A percentile compares a stretch with the other conserved stretches of the same genome.
These are phyloP conservation scores for Penicillium sp. DNA, from an alignment of 2,329 filamentous ascomycete species.

Conservation along the genomic window DNA sequence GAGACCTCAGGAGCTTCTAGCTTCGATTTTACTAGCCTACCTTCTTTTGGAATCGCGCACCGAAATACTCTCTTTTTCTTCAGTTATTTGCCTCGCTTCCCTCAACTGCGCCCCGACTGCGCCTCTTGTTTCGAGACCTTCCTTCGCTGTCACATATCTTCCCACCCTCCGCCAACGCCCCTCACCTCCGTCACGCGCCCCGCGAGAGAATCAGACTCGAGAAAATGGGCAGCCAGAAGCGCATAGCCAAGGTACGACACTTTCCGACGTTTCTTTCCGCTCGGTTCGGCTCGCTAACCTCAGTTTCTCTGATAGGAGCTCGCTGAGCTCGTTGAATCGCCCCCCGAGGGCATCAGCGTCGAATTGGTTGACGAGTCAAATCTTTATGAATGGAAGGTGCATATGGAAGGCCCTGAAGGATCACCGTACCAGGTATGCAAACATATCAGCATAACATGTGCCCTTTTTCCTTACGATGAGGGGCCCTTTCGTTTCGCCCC, in stretches of 20 bases:
- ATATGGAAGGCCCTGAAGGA: conserved; percentile 61
- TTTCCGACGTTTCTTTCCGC: background rate
- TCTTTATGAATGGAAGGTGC: conserved; percentile 64
- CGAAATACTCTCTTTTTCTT: background rate
- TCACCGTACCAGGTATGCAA: conserved; percentile 60
- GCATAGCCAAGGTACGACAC: conserved; percentile 43
- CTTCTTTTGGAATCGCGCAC: background rate
- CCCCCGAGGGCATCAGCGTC: conserved; percentile 55
- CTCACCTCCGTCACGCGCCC: conserved; percentile 14
- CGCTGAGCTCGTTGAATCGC: conserved; percentile 52
- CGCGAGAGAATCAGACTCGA: conserved; percentile 6
- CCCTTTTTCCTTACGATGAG: background rate
- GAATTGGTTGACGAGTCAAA: conserved; percentile 58
- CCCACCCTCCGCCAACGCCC: conserved; percentile 7
- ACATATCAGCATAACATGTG: conserved; percentile 3
- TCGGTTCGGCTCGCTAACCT: background rate
- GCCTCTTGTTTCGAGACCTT: background rate
- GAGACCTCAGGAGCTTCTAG: conserved; percentile 12
- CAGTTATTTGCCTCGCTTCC: background rate
- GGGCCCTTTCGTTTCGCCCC: background rate
- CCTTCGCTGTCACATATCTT: background rate
- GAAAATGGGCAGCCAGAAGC: conserved; percentile 44
- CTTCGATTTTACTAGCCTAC: conserved; percentile 4
- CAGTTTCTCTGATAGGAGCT: conserved; percentile 50
- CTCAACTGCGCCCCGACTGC: background rate